Evolutionary conservation across 495 filamentous ascomycete species (phyloP).

Genomic region (Penicillium soppii): DNA sequence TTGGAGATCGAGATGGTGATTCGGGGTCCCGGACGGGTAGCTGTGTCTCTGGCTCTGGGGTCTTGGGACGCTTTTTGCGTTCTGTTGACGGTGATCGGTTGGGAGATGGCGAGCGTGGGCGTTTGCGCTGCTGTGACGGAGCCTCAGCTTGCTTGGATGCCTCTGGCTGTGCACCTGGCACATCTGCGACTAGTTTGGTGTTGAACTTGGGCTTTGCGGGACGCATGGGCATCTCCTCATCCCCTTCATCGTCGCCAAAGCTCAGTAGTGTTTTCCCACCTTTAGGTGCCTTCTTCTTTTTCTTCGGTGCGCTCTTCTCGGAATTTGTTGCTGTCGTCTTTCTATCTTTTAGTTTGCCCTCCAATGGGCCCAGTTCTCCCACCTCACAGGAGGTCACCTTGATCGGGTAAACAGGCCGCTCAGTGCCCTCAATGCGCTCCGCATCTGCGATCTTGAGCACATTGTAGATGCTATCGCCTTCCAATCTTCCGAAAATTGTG

Average conservation of each 20-base stretch:
- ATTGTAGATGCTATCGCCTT: constrained; percentile 94
- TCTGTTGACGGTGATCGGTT: constrained; percentile 22
- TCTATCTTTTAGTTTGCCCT: constrained; percentile 80
- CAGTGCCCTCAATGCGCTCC: constrained; percentile 76
- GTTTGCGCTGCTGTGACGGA: constrained; percentile 23
- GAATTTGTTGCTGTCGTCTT: constrained; percentile 40
- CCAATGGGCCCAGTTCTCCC: constrained; percentile 75
- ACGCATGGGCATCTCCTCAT: constrained; percentile 55
- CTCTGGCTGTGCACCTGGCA: constrained; percentile 24
- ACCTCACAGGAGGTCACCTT: constrained; percentile 80
- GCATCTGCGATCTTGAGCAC: constrained; percentile 87
- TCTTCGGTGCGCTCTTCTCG: constrained; percentile 50
- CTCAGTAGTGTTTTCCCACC: constrained; percentile 79
- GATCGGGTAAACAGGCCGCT: constrained; percentile 83
- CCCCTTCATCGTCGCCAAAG: constrained; percentile 84
- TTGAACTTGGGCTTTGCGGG: constrained; percentile 91
- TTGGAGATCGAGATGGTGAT: constrained; percentile 47
- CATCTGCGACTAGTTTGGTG: constrained; percentile 67
- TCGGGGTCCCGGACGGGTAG: constrained; percentile 49
- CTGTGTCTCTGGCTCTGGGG: constrained; percentile 40
- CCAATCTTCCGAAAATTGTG: constrained; percentile 90
- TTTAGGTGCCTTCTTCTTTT: constrained; percentile 77
- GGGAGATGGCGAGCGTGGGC: constrained; percentile 29
- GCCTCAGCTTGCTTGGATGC: constrained; percentile 7
- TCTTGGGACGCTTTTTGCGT: constrained; percentile 29